Evolutionary conservation across 495 filamentous ascomycete genomes (phyloP), one percentile per base, ranked within the genome.

Genomic region (Thermochaetoides thermophila): DNA sequence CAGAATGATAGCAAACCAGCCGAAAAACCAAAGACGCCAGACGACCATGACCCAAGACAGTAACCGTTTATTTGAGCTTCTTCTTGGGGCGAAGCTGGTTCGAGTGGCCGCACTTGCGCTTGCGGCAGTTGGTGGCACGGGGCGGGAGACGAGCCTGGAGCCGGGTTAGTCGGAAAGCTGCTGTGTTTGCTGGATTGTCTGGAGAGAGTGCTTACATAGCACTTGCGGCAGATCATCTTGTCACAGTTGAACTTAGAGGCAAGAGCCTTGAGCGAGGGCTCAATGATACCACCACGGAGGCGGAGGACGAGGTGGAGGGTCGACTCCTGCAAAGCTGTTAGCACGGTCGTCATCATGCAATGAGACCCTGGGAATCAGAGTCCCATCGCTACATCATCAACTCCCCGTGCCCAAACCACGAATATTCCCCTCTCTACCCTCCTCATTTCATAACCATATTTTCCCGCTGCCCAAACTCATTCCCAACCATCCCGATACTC

Each of bases 41-140:
- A 55, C 41, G 43, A 46, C 51, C 51, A 40, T 52, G 51, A 47
- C 40, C 42, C 33, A 35, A 24, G 29, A 37, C 30, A 14, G 24
- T 39, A 59, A 49, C 50, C 45, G 56, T 57, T 52, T 86, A 97
- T 73, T 97, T 97, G 52, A 97, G 75, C 85, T 97, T 97, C 85
- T 97, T 97, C 87, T 97, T 97, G 59, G 89, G 89, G 68, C 91
- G 84, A 55, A 97, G 79, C 75, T 97, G 89, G 80, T 96, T 96
- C 71, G 73, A 86, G 74, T 97, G 89, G 40, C 89, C 89, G 67
- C 89, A 97, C 78, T 97, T 96, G 71, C 81, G 83, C 83, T 97
- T 96, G 52, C 91, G 76, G 81, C 89, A 95, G 76, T 97, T 97
- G 69, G 87, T 95, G 45, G 89, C 89, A 70, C 89, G 80, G 42